Evolutionary conservation across 257 asterid genomes (phyloP), one percentile per base, ranked within the genome.

Genomic region (Anisodus tanguticus): DNA sequence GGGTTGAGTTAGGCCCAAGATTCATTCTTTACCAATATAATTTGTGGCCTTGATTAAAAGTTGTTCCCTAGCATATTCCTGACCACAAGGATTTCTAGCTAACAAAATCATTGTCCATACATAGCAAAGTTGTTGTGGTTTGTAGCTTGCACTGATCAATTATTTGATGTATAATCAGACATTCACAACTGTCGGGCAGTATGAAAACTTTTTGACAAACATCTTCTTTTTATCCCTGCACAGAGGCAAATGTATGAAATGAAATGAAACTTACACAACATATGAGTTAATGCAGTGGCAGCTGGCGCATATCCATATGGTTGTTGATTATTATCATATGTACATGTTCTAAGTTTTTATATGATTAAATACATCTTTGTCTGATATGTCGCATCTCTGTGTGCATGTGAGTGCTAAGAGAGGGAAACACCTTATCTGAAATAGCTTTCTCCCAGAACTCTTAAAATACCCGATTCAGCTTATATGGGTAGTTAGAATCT

Each of bases 191-290:
- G 92, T 81, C 91, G 93, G 85, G 98, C 97, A 89, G 95, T 87
- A 87, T 97, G 99, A 79, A 95, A 76, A 57, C 95, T 89, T 90
- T 97, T 97, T 84, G 89, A 85, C 92, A 97, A 60, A 95, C 98
- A 82, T 97, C 98, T 97, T 97, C 95, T 41, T 95, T 82, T 91
- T 95, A 88, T 97, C 99, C 93, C 99, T 97, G 91, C 88, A 8
- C 63, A 68, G 53, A 69, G 53, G 5, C 17, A 53, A 53, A 77
- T 53, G 83, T 11, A 15, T 43, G 54, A 63, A 79, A 60, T 60
- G 59, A 83, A 59, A 86, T 45, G n/a, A n/a, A 68, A 59, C 78
- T 76, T 71, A 63, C 6, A 57, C 35, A 13, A 74, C 16, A 57
- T 4, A 77, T 55, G 15, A 84, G 26, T 22, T 22, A 22, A 22